Base-by-base conservation (phyloP, 352 stramenopile genomes). In the Pythium rishiriense region DNA sequence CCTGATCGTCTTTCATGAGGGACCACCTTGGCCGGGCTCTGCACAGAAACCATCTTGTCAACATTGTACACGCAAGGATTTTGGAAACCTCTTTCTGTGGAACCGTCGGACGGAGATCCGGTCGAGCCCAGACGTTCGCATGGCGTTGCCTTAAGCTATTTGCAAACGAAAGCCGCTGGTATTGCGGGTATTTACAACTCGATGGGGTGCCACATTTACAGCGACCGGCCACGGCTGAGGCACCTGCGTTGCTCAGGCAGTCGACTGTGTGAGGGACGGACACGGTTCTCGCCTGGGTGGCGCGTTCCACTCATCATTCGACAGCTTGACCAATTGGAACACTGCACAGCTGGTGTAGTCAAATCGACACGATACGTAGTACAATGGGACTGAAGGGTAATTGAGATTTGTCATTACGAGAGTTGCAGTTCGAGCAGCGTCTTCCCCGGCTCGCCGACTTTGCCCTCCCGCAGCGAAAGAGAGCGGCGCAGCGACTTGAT, bases 401-500 rank as follows among this genome's bases (percentile, higher is more conserved):
- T n/a, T n/a, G n/a, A n/a, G n/a, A n/a, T 15, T 39, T 14, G 17
- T 39, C 33, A 10, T 14, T 39, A 39, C 10, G 33, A 39, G 33
- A 29, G 25, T 43, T 43, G n/a, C 21, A 19, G 25, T 57, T 26
- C n/a, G 9, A 43, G 19, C 19, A 57, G 19, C 49, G 33, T 26
- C 26, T 57, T 57, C 21, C 28, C 14, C 21, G 12, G 28, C 31
- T 29, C 28, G 26, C 5, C 51, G 35, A 19, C 12, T 2, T 24
- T 41, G 14, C 43, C 35, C 41, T 64, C 46, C 25, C 33, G 31
- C 31, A 57, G 19, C 28, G 58, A 64, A 4, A 64, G 33, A 15
- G 58, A 46, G 10, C 58, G 58, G 10, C 46, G 29, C 5, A 64
- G 47, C 21, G 46, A 58, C n/a, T 64, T 64, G 35, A 64, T 64